Conservation (phyloP, 257 asterid species). For the Solanum virginianum region DNA sequence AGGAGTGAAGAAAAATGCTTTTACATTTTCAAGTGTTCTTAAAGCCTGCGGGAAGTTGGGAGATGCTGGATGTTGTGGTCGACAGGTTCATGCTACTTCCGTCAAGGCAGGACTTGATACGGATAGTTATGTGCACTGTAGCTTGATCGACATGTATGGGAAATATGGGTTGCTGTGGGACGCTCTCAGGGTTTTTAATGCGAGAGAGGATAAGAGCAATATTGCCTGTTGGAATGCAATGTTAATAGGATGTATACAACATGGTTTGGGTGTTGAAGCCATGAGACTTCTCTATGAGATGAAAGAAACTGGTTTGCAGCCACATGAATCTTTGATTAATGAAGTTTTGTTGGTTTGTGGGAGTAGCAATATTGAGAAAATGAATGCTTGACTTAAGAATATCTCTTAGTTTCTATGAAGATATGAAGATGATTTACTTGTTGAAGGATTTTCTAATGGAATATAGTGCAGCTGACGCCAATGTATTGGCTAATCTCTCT, state of each 20-base stretch:
- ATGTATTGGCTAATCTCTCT: neutral
- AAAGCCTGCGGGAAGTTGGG: slow-evolving; percentile 55
- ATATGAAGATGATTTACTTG: neutral
- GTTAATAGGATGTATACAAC: slow-evolving; percentile 27
- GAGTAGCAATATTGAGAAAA: neutral
- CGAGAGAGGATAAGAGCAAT: slow-evolving; percentile 12
- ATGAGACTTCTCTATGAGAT: slow-evolving; percentile 30
- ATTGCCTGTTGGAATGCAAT: slow-evolving; percentile 52
- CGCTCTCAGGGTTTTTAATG: slow-evolving; percentile 29
- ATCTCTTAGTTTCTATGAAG: neutral
- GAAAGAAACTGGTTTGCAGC: slow-evolving; percentile 42
- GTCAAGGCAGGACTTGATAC: slow-evolving; percentile 59
- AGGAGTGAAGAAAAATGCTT: slow-evolving; percentile 49
- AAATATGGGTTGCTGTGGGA: slow-evolving; percentile 39
- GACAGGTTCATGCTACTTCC: slow-evolving; percentile 51
- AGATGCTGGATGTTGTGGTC: slow-evolving; percentile 33
- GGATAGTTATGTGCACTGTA: slow-evolving; percentile 46
- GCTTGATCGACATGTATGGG: slow-evolving; percentile 53
- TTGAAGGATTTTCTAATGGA: neutral
- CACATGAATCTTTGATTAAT: slow-evolving; percentile 35
- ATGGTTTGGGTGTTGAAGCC: slow-evolving; percentile 42
- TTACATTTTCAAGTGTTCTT: slow-evolving; percentile 44
- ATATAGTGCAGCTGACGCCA: neutral
- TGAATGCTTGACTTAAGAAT: neutral
- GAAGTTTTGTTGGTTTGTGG: slow-evolving; percentile 34